Percentiles rank a stretch among this genome's conserved stretches.
These are phyloP conservation scores for Penicillium canariense DNA, from an alignment of 495 filamentous ascomycete species.

Conservation along the genomic window DNA sequence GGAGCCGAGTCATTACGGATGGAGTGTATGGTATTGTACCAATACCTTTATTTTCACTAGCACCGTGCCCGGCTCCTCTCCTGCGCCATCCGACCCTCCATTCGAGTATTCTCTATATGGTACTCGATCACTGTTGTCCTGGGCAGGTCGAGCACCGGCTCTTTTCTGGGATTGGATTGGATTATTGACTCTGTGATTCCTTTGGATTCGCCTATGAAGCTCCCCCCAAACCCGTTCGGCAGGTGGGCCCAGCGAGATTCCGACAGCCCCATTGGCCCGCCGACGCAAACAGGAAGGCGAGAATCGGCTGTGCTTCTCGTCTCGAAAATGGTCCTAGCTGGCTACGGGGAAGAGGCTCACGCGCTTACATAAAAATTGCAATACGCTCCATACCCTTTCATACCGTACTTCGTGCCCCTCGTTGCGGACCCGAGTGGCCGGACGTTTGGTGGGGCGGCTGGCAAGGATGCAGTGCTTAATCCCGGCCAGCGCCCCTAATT, in stretches of 20 bases:
- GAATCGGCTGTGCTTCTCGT: not conserved
- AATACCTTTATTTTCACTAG: slow-evolving; percentile 1
- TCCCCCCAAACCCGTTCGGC: slow-evolving; percentile 2
- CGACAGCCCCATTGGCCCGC: slow-evolving; percentile 8
- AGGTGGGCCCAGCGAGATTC: slow-evolving; percentile 15
- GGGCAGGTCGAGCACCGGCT: no score
- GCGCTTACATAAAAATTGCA: not conserved
- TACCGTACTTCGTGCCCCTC: not conserved
- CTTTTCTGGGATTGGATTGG: no score
- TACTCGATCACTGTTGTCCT: not conserved
- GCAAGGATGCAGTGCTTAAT: slow-evolving; percentile 21
- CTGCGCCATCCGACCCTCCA: no score
- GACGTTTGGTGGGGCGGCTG: slow-evolving; percentile 13
- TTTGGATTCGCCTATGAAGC: not conserved
- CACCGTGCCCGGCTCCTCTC: no score
- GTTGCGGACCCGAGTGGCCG: slow-evolving; percentile 12
- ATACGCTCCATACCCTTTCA: not conserved
- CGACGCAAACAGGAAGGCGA: slow-evolving; percentile 17
- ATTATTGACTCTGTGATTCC: no score
- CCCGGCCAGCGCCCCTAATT: slow-evolving; percentile 9
- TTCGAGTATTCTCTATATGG: no score
- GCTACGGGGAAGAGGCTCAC: not conserved
- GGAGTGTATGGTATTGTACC: slow-evolving; percentile 9
- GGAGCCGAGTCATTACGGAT: not conserved
- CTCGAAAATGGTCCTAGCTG: not conserved